Base-by-base conservation (phyloP, 1,284 basidiomycete species). In the Rhodotorula sp. region DNA sequence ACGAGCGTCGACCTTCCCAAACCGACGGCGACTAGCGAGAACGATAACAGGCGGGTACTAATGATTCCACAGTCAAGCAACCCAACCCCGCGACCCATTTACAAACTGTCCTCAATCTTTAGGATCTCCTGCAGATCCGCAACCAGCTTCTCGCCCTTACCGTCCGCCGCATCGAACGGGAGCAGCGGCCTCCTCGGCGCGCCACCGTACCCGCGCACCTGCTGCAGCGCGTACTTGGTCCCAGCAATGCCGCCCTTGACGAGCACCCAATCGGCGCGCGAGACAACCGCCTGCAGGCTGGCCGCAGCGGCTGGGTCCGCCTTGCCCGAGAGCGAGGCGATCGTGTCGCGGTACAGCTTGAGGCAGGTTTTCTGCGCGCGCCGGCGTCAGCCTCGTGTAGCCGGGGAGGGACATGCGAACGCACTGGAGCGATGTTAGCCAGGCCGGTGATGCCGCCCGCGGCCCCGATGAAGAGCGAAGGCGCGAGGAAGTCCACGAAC, bases 401-500 rank as follows among this genome's bases (percentile, higher is more conserved):
- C 4, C 4, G 13, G 2, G 7, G 29, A 7, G 5, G 27, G 21
- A 15, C 5, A 6, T 25, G n/a, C n/a, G 55, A 17, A 60, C 71
- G 15, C 15, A 76, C 74, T 1, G 74, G 74, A 22, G 62, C 65
- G 19, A 76, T 34, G 54, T 76, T 76, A 19, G 68, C 75, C 3
- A 60, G 54, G 6, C 75, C 75, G 0, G 75, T 76, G 67, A 76
- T 76, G 25, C 75, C 67, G 36, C 75, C 75, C 0, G 70, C 69
- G 2, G 67, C 68, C n/a, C 60, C 62, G 4, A 66, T 39, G 22
- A 72, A 39, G 15, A 75, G 37, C 8, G 67, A 67, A 3, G 75
- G 75, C 32, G 57, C 68, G 41, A 76, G 68, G 64, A 76, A 75
- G 60, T 76, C 75, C 61, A 72, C 64, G n/a, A 76, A 76, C 0